phyloP scores from a whole-genome alignment of 2,329 filamentous ascomycete species.

The Trichoderma koningii region DNA sequence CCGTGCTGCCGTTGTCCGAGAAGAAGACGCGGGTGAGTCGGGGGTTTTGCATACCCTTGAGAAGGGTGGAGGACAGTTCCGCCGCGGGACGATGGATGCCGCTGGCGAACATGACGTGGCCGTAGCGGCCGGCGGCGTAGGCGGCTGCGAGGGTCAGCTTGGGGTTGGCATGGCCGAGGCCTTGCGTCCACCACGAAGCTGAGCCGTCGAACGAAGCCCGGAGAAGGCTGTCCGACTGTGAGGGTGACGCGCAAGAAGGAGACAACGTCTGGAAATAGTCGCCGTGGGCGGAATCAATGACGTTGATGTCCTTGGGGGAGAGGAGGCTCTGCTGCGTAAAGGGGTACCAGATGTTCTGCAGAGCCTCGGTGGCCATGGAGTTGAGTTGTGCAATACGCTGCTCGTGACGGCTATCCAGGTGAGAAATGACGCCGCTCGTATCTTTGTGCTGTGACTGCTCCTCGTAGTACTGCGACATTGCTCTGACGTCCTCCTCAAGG shows the following conservation, averaged over 20 bases:
- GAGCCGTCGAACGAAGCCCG: constrained; percentile 76
- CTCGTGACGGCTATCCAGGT: constrained; percentile 56
- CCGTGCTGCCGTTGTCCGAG: constrained; percentile 81
- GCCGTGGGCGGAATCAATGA: constrained; percentile 78
- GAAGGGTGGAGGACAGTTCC: constrained; percentile 64
- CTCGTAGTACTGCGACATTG: constrained; percentile 67
- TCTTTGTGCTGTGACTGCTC: constrained; percentile 43
- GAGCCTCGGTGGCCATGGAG: constrained; percentile 62
- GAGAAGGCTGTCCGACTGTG: constrained; percentile 29
- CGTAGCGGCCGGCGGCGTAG: constrained; percentile 80
- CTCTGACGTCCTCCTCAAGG: constrained; percentile 51
- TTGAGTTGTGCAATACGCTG: constrained; percentile 60
- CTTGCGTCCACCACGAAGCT: constrained; percentile 91
- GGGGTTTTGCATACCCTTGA: constrained; percentile 61
- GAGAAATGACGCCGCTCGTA: constrained; percentile 50
- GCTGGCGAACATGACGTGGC: constrained; percentile 85
- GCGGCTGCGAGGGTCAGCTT: constrained; percentile 72
- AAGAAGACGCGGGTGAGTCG: constrained; percentile 74
- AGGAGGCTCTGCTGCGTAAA: constrained; percentile 78
- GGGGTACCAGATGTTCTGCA: constrained; percentile 76
- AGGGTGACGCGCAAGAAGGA: neutral
- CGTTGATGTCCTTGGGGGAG: constrained; percentile 62
- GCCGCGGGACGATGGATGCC: constrained; percentile 79
- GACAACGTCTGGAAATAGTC: constrained; percentile 70
- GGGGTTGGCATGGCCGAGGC: constrained; percentile 77